Base-by-base conservation (phyloP, 129 eudicot genomes). In the Flaveria bidentis region DNA sequence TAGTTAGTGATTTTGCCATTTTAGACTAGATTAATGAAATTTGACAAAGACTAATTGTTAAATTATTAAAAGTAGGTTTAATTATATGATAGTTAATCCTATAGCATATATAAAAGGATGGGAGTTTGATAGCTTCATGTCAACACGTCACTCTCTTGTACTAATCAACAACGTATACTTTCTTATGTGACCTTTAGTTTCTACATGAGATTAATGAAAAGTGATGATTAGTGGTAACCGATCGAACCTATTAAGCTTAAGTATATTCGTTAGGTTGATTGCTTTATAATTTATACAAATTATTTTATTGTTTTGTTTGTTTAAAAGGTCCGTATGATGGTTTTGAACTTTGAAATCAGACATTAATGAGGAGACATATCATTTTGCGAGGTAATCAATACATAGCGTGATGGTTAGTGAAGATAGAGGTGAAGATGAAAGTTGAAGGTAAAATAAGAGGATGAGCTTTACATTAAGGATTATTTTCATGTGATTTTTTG, bases 101-200 rank as follows among this genome's bases (percentile, higher is more conserved):
- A 42, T 26, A 51, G 73, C 80, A 17, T 20, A 20, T 20, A 20
- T 64, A 64, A 47, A 63, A 49, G 33, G 51, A 46, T 11, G 63
- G 72, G 63, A 63, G 72, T 60, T 47, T 17, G 6, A 62, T 42
- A 55, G 41, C 15, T 73, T 75, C 63, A 28, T 64, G 51, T 47
- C 47, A 75, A 63, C 41, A 64, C 68, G 80, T 65, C 73, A 30
- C 55, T 65, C 52, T 65, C 50, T 61, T 76, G 25, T 62, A 64
- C 50, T 1, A 49, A 30, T 76, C 73, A 76, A 76, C 15, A 64
- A 76, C 63, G 64, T 64, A 64, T 57, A 20, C 2, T 47, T 47
- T 47, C 5, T 49, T 49, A 49, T 49, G 53, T 49, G 53, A 49
- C 53, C 53, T 49, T 49, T 49, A 16, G 53, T 13, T 49, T 49